These are phyloP conservation scores for Trichocomaceae sp. DNA, from an alignment of 2,329 filamentous ascomycete genomes.

Conservation along the genomic window DNA sequence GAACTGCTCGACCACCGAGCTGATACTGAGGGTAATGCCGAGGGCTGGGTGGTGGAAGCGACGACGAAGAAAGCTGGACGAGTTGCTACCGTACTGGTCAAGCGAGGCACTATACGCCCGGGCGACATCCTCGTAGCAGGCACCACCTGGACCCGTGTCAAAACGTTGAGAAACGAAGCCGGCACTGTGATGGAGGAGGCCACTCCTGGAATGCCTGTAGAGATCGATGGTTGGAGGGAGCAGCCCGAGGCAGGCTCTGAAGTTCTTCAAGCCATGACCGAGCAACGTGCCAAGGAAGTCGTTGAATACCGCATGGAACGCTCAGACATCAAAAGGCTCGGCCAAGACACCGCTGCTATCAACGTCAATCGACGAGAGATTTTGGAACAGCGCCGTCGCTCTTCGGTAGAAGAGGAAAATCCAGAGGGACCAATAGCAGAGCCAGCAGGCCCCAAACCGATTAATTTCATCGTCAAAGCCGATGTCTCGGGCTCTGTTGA, in stretches of 20 bases:
- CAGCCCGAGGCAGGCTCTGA: constrained; percentile 80
- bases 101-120: constrained; percentile 71
- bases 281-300: constrained; percentile 71
- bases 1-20: constrained; percentile 89
- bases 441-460: constrained; percentile 45
- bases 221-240: constrained; percentile 91
- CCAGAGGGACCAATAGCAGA: constrained; percentile 35
- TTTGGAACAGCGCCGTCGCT: constrained; percentile 43
- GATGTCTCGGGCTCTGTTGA: constrained; percentile 93
- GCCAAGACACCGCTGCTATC: constrained; percentile 67
- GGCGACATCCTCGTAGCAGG: constrained; percentile 86
- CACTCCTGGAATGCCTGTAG: constrained; percentile 79
- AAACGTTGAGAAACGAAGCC: constrained; percentile 75
- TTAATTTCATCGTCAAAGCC: constrained; percentile 83
- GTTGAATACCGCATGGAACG: constrained; percentile 69
- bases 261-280: constrained; percentile 73
- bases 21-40: constrained; percentile 66
- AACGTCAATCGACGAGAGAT: constrained; percentile 61
- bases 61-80: constrained; percentile 79
- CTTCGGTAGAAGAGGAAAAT: constrained; percentile 28
- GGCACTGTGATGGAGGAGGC: constrained; percentile 66
- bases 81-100: constrained; percentile 81
- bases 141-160: constrained; percentile 79
- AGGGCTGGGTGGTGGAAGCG: constrained; percentile 92
- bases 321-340: constrained; percentile 58